Evolutionary conservation across 2,329 filamentous ascomycete species (phyloP).

Genomic region (Penicillium sp.): DNA sequence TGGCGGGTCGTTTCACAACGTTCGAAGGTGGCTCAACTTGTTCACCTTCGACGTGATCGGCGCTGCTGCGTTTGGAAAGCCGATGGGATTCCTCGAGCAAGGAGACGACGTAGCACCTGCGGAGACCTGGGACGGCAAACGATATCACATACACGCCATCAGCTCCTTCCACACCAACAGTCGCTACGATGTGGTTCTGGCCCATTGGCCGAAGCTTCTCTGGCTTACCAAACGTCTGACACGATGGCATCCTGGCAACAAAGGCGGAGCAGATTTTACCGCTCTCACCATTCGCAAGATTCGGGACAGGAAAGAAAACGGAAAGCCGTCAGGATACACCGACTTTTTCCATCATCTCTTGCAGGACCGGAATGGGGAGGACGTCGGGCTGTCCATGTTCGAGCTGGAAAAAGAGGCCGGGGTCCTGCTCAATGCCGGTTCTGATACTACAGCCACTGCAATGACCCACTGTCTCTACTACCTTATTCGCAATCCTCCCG

Average conservation of each 20-base stretch:
- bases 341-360: conserved; percentile 1
- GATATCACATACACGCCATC: not conserved
- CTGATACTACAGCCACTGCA: conserved; percentile 35
- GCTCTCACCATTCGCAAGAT: not conserved
- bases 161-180: not conserved
- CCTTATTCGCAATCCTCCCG: conserved; percentile 29
- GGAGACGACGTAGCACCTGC: not conserved
- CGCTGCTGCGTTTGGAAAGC: not conserved
- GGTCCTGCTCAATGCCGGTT: conserved; percentile 2
- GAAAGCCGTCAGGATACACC: not conserved
- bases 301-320: not conserved
- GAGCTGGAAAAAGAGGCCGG: not conserved
- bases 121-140: not conserved
- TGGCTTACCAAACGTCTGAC: not conserved
- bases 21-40: conserved; percentile 1
- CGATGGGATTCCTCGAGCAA: not conserved
- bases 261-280: not conserved
- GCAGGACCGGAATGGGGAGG: not conserved
- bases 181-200: not conserved
- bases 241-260: not conserved
- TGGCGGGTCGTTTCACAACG: not conserved
- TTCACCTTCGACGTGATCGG: conserved; percentile 1
- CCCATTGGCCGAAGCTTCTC: not conserved
- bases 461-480: conserved; percentile 32
- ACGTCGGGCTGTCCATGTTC: not conserved